phyloP scores from a whole-genome alignment of 129 eudicot genomes.

The Dittrichia graveolens region DNA sequence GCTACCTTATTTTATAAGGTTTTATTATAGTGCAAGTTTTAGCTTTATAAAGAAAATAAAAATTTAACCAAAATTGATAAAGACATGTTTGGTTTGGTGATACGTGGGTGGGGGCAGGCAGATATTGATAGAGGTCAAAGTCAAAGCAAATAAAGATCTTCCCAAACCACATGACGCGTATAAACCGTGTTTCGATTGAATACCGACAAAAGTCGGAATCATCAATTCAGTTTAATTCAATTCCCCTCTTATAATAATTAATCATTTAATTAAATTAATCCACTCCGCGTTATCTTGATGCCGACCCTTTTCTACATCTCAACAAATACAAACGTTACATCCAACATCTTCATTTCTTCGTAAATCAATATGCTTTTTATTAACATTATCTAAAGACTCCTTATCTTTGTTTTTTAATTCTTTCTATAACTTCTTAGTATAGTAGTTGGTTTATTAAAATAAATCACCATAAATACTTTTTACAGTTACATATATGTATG shows the following conservation, averaged over 20 bases:
- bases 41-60: background rate
- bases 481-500: no score
- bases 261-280: background rate
- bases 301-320: background rate
- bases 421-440: background rate
- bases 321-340: conserved; percentile 5
- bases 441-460: no score
- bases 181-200: conserved; percentile 20
- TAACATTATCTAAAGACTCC: background rate
- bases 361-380: background rate
- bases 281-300: conserved; percentile 22
- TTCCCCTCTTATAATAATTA: background rate
- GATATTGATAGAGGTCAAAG: background rate
- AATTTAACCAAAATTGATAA: background rate
- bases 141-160: background rate
- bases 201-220: background rate
- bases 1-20: no score
- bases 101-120: conserved; percentile 3
- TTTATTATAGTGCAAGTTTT: no score
- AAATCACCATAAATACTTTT: background rate
- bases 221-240: background rate
- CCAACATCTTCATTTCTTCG: background rate
- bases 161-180: conserved; percentile 21
- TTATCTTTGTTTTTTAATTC: background rate
- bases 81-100: conserved; percentile 11